A percentile compares a stretch with the other conserved stretches of the same genome.
These are phyloP conservation scores for Hypsizygus marmoreus DNA, from an alignment of 768 basidiomycete genomes.

Conservation along the genomic window DNA sequence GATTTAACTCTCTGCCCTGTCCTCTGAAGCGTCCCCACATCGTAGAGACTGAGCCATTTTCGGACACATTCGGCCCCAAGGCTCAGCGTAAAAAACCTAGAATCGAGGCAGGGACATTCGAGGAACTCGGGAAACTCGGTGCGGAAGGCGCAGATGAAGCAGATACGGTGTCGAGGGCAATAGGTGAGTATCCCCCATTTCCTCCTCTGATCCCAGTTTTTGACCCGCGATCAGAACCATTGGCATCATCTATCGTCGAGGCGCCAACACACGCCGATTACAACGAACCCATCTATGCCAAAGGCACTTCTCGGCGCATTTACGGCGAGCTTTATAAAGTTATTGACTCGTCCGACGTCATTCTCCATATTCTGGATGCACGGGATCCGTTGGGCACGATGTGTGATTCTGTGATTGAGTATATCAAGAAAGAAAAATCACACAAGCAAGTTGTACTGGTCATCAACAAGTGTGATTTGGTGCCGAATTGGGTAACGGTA, in stretches of 20 bases:
- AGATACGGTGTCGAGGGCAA: slow-evolving; percentile 44
- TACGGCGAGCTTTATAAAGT: slow-evolving; percentile 99
- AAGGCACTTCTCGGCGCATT: slow-evolving; percentile 93
- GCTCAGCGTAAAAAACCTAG: slow-evolving; percentile 90
- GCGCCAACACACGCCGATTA: slow-evolving; percentile 73
- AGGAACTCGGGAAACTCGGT: slow-evolving; percentile 78
- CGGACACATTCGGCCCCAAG: slow-evolving; percentile 94
- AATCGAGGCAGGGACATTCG: slow-evolving; percentile 88
- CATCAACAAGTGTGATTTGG: slow-evolving; percentile 97
- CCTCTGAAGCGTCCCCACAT: slow-evolving; percentile 78
- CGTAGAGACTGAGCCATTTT: slow-evolving; percentile 93
- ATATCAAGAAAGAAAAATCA: slow-evolving; percentile 92
- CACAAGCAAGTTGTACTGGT: slow-evolving; percentile 97
- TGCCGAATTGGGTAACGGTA: slow-evolving; percentile 98
- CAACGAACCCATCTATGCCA: slow-evolving; percentile 90
- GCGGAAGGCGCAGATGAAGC: slow-evolving; percentile 57
- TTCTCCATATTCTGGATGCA: slow-evolving; percentile 94
- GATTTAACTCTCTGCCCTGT: slow-evolving; percentile 10
- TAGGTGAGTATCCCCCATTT: slow-evolving; percentile 37
- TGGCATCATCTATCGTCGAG: slow-evolving; percentile 50
- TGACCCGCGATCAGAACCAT: slow-evolving; percentile 38
- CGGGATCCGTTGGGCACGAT: slow-evolving; percentile 94
- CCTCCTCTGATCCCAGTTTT: background rate
- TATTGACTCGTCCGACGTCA: slow-evolving; percentile 96
- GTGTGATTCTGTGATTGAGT: slow-evolving; percentile 92